phyloP scores from a whole-genome alignment of 805 yeast genomes.

The Spathaspora passalidarum region DNA sequence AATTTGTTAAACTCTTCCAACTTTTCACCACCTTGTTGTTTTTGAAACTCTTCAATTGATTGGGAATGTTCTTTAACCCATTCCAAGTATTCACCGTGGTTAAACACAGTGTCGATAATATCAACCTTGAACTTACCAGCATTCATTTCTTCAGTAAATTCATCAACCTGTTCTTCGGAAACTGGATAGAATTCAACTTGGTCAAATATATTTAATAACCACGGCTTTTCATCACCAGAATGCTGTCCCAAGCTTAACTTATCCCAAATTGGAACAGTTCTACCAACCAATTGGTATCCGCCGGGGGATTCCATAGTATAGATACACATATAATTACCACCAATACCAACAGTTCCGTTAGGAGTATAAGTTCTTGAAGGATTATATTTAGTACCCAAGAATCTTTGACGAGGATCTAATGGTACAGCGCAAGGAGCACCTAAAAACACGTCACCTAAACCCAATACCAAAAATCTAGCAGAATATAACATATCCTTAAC shows the following conservation, averaged over 20 bases:
- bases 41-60: slow-evolving; percentile 68
- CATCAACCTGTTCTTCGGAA: slow-evolving; percentile 76
- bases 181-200: slow-evolving; percentile 95
- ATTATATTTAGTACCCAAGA: slow-evolving; percentile 90
- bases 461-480: slow-evolving; percentile 89
- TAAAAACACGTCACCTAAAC: slow-evolving; percentile 94
- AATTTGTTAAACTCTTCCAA: slow-evolving; percentile 81
- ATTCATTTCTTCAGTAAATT: slow-evolving; percentile 64
- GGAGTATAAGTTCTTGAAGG: slow-evolving; percentile 97
- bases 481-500: slow-evolving; percentile 83
- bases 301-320: slow-evolving; percentile 99
- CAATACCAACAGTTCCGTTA: slow-evolving; percentile 95
- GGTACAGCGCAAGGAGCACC: slow-evolving; percentile 99
- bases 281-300: slow-evolving; percentile 94
- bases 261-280: slow-evolving; percentile 98
- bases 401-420: slow-evolving; percentile 91
- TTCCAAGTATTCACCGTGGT: slow-evolving; percentile 69
- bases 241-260: slow-evolving; percentile 76
- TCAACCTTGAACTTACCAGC: slow-evolving; percentile 80
- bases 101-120: slow-evolving; percentile 74
- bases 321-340: slow-evolving; percentile 98
- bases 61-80: slow-evolving; percentile 75
- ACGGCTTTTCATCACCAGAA: slow-evolving; percentile 54
- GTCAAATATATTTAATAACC: slow-evolving; percentile 91
- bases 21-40: slow-evolving; percentile 73